Conservation (phyloP, 2,329 filamentous ascomycete genomes). For the Calonectria pauciramosa region DNA sequence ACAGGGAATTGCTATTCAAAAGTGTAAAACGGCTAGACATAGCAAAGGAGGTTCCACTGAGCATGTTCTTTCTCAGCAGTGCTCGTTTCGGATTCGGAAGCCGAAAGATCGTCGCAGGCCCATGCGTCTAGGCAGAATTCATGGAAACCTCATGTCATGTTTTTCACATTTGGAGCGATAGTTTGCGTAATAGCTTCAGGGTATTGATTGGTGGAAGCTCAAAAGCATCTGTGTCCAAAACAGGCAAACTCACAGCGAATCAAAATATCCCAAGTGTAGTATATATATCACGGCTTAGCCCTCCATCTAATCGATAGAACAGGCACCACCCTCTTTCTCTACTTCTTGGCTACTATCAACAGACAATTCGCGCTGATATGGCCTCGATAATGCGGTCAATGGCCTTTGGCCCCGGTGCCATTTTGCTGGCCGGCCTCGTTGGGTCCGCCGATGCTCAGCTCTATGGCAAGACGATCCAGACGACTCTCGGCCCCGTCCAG, state of each 20-base stretch:
- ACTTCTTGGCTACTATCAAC: not conserved
- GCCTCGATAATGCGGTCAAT: not conserved
- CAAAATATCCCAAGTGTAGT: not conserved
- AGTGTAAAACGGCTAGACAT: not conserved
- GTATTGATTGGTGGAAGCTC: not conserved
- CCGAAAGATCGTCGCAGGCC: not conserved
- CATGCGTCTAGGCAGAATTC: not conserved
- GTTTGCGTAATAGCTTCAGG: not conserved
- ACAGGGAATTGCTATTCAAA: not conserved
- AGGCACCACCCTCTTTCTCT: not conserved
- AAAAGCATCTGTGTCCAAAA: no score
- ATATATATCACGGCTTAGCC: not conserved
- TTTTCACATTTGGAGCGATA: not conserved
- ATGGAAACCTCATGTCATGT: not conserved
- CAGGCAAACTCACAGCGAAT: not conserved
- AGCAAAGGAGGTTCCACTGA: not conserved
- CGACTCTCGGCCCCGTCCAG: not conserved
- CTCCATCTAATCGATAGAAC: not conserved
- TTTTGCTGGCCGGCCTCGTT: not conserved
- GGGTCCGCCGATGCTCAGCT: not conserved
- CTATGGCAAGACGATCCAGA: conserved; percentile 2
- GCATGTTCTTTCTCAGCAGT: not conserved
- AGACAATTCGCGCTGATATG: not conserved
- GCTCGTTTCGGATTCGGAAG: not conserved
- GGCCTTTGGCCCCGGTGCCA: not conserved